These are phyloP conservation scores for Pisolithus marmoratus DNA, from an alignment of 768 basidiomycete species.

Conservation along the genomic window DNA sequence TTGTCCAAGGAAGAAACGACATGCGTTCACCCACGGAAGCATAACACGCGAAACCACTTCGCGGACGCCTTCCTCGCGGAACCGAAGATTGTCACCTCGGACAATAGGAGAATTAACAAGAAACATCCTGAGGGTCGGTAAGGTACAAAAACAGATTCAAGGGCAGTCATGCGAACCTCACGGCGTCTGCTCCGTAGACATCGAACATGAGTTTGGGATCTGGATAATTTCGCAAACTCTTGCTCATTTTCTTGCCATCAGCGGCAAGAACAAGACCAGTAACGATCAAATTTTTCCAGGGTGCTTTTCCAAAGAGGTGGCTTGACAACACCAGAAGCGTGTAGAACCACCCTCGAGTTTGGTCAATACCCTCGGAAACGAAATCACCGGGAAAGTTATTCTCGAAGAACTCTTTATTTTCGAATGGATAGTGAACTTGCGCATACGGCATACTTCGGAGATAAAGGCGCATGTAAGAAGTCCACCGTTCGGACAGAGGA, in stretches of 20 bases:
- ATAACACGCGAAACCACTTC: conserved; percentile 96
- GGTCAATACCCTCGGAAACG: conserved; percentile 97
- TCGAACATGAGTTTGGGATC: conserved; percentile 90
- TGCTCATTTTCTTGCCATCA: conserved; percentile 99
- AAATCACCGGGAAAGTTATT: conserved; percentile 90
- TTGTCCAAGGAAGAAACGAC: conserved; percentile 99
- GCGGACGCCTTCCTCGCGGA: conserved; percentile 96
- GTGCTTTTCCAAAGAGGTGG: conserved; percentile 87
- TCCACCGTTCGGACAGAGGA: not conserved
- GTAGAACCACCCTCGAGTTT: conserved; percentile 99
- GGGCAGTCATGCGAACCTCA: conserved; percentile 46
- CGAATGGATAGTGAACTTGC: conserved; percentile 96
- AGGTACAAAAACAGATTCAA: not conserved
- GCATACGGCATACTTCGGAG: conserved; percentile 91
- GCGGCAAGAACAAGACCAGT: conserved; percentile 93
- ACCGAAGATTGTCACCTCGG: conserved; percentile 93
- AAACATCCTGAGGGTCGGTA: conserved; percentile 66
- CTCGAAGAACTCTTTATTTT: conserved; percentile 88
- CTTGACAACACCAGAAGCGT: conserved; percentile 94
- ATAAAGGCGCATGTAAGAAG: conserved; percentile 1
- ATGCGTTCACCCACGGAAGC: conserved; percentile 96
- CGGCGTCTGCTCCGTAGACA: conserved; percentile 92
- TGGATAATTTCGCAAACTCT: conserved; percentile 93
- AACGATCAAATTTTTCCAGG: conserved; percentile 98
- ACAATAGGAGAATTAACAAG: conserved; percentile 98